These are phyloP conservation scores for Eragrostis nindensis DNA, from an alignment of 176 grass and related monocot genomes.

Conservation along the genomic window DNA sequence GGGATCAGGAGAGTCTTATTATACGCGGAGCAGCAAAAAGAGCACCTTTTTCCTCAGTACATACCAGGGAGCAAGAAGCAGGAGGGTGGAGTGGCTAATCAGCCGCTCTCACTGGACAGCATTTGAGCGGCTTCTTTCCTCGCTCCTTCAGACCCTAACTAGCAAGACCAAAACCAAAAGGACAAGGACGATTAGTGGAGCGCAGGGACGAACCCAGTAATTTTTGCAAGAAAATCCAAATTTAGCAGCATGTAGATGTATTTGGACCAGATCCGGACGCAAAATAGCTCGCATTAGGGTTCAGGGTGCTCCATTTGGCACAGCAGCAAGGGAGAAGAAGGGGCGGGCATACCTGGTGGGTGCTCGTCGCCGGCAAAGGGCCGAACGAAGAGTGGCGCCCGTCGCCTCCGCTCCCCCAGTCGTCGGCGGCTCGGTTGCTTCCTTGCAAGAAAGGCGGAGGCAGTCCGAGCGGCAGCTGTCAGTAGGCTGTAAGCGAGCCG, in stretches of 20 bases:
- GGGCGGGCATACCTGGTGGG: background rate
- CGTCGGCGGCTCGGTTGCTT: too few relatives aligned
- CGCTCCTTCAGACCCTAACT: background rate
- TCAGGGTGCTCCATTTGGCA: background rate
- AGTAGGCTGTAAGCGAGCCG: too few relatives aligned
- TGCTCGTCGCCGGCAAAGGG: background rate
- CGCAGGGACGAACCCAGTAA: background rate
- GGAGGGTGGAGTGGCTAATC: conserved; percentile 14
- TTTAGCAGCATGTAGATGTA: background rate
- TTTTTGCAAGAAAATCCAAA: background rate
- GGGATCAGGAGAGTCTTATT: background rate
- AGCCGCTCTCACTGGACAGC: conserved; percentile 4
- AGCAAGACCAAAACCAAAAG: background rate
- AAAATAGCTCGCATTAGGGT: background rate
- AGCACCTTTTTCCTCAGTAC: background rate
- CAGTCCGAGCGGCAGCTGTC: too few relatives aligned
- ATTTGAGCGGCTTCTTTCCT: background rate
- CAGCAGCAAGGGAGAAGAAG: too few relatives aligned
- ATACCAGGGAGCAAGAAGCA: conserved; percentile 20
- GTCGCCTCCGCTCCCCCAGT: background rate
- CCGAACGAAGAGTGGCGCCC: background rate
- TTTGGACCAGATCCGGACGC: background rate
- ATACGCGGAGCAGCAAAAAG: background rate
- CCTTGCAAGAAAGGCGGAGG: too few relatives aligned
- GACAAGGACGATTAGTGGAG: background rate